Evolutionary conservation across 1,284 basidiomycete genomes (phyloP), one percentile per base, ranked within the genome.

Genomic region (Trametes sp.): DNA sequence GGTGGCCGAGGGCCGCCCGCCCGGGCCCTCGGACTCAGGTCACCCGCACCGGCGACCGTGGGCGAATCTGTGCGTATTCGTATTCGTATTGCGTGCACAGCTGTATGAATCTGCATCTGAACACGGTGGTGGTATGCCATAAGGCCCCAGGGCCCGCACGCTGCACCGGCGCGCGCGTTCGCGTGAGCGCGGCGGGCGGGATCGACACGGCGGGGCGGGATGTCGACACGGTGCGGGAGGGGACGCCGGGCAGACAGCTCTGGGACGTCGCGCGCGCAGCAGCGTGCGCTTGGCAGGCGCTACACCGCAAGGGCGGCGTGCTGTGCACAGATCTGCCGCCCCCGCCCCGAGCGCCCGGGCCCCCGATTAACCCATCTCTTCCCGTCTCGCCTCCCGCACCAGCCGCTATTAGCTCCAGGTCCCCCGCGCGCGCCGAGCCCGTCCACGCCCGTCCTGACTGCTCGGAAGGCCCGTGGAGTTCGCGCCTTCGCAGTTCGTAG

Each of bases 241-340:
- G 31, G 35, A 23, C 33, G 64, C 64, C n/a, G n/a, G n/a, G n/a
- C n/a, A n/a, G n/a, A 66, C 64, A 66, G 64, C 64, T 58, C 64
- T 60, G 53, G 29, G 35, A 19, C 33, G 57, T 53, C 49, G 60
- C 28, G 57, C 58, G 58, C 52, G 50, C 55, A 41, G 61, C 45
- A 35, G 48, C 29, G 28, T 28, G 58, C 64, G 64, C 64, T 61
- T 57, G 57, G 64, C 61, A 58, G 45, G 57, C 61, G 58, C 61
- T 50, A 62, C 64, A 66, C 64, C 61, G 64, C 64, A 57, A 63
- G 62, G 54, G 64, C 61, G 58, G 54, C 50, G 64, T 66, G 64
- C 64, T 66, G 64, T 66, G 64, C 64, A 51, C 55, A 54, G 58
- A 60, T 64, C 58, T 54, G 50, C 58, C 54, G 38, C 23, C 51